phyloP scores from a whole-genome alignment of 441 rosid genomes.

The Pelargonium citronellum region DNA sequence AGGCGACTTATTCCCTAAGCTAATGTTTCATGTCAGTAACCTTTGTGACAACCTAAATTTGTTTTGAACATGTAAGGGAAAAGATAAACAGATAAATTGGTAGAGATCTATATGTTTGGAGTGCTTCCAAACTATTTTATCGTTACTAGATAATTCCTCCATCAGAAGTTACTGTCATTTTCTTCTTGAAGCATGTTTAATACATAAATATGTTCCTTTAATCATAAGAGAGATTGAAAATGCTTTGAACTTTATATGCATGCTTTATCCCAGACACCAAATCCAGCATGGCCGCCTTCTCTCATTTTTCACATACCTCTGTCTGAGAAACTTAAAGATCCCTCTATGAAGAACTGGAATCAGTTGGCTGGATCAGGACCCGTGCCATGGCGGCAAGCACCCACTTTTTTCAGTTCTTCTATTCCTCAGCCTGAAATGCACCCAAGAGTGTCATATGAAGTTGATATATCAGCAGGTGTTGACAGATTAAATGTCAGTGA shows the following conservation, averaged over 20 bases:
- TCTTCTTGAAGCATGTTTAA: neutral
- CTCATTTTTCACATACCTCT: constrained; percentile 37
- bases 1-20: neutral
- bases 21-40: neutral
- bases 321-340: constrained; percentile 52
- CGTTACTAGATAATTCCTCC: neutral
- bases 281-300: constrained; percentile 42
- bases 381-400: constrained; percentile 73
- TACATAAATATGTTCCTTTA: constrained; percentile 14
- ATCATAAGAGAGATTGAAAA: neutral
- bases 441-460: neutral
- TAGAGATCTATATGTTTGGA: neutral
- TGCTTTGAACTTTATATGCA: constrained; percentile 13
- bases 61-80: neutral
- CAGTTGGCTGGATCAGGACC: constrained; percentile 73
- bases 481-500: constrained; percentile 39
- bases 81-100: neutral
- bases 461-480: neutral
- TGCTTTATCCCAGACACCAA: constrained; percentile 50
- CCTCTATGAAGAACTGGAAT: constrained; percentile 53
- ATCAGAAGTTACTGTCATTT: neutral
- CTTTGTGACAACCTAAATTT: neutral
- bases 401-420: constrained; percentile 57
- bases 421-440: constrained; percentile 53
- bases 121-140: neutral